Conservation (phyloP, 164 flowering plant species). For the Chloranthus sessilifolius region DNA sequence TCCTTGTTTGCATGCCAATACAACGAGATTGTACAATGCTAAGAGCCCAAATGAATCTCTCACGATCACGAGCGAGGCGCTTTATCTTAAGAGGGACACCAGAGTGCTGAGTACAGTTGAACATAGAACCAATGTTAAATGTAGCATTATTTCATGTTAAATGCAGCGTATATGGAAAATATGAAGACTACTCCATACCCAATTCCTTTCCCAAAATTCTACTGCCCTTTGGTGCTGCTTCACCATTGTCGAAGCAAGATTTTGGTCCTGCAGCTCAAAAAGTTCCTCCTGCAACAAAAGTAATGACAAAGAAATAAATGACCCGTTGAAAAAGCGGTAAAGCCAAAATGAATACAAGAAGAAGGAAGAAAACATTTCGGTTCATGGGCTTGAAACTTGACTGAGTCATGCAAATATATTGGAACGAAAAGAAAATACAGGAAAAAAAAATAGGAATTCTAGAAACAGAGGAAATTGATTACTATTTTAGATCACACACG, state of each 20-base stretch:
- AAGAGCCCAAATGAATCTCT: slow-evolving; percentile 92
- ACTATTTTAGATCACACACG: too few relatives aligned
- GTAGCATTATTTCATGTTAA: slow-evolving; percentile 7
- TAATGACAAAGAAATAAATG: too few relatives aligned
- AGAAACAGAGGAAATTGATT: too few relatives aligned
- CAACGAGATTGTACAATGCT: slow-evolving; percentile 87
- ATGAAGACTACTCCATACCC: slow-evolving; percentile 44
- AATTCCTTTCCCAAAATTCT: slow-evolving; percentile 92
- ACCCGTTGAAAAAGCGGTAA: too few relatives aligned
- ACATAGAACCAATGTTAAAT: slow-evolving; percentile 10
- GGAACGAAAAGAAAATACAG: background rate
- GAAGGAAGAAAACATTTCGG: too few relatives aligned
- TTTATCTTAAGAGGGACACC: slow-evolving; percentile 84
- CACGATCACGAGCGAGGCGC: slow-evolving; percentile 84
- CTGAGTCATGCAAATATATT: background rate
- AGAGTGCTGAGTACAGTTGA: slow-evolving; percentile 47
- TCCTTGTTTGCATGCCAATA: slow-evolving; percentile 62
- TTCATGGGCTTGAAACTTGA: too few relatives aligned
- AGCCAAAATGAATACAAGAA: too few relatives aligned
- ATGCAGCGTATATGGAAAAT: slow-evolving; percentile 4
- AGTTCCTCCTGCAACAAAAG: slow-evolving; percentile 61
- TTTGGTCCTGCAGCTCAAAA: slow-evolving; percentile 69
- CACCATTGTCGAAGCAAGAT: slow-evolving; percentile 66
- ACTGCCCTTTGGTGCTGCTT: slow-evolving; percentile 52
- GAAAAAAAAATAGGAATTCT: background rate